A percentile compares a stretch with the other conserved stretches of the same genome.
Conservation (phyloP, 2,329 filamentous ascomycete genomes). For the Cercospora citrullina region DNA sequence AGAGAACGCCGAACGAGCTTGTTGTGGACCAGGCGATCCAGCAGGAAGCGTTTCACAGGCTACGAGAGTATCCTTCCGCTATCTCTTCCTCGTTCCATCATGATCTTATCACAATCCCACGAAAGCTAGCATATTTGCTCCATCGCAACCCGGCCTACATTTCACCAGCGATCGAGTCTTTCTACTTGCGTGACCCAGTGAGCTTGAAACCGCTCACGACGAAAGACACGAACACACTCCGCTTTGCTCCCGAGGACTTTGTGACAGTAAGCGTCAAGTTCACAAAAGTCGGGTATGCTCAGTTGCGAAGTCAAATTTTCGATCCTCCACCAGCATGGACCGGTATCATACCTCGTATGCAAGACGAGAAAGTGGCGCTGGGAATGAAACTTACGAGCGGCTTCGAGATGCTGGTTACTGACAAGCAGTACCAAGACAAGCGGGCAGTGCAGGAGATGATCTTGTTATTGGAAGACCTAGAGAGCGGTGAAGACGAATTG, state of each 20-base stretch:
- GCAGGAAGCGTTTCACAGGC: conserved; percentile 84
- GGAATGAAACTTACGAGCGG: conserved; percentile 91
- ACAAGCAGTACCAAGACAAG: conserved; percentile 67
- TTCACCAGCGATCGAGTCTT: conserved; percentile 81
- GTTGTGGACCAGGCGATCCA: conserved; percentile 75
- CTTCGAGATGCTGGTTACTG: conserved; percentile 79
- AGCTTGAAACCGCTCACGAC: conserved; percentile 68
- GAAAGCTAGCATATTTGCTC: conserved; percentile 77
- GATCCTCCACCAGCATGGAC: conserved; percentile 60
- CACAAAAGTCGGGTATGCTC: conserved; percentile 86
- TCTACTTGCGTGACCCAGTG: conserved; percentile 85
- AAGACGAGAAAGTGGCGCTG: conserved; percentile 56
- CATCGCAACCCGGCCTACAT: conserved; percentile 74
- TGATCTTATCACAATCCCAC: conserved; percentile 70
- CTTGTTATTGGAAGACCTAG: conserved; percentile 72
- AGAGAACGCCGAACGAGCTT: conserved; percentile 57
- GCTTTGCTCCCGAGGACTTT: conserved; percentile 75
- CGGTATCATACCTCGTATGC: conserved; percentile 43
- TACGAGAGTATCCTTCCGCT: conserved; percentile 78
- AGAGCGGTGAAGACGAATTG: conserved; percentile 67
- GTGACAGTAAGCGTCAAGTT: conserved; percentile 78
- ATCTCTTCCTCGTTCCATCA: conserved; percentile 76
- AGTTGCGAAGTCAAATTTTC: conserved; percentile 84
- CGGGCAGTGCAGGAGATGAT: conserved; percentile 72
- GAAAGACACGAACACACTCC: conserved; percentile 54